Evolutionary conservation across 208 protist species (phyloP).

Genomic region (Leptomonas pyrrhocoris): DNA sequence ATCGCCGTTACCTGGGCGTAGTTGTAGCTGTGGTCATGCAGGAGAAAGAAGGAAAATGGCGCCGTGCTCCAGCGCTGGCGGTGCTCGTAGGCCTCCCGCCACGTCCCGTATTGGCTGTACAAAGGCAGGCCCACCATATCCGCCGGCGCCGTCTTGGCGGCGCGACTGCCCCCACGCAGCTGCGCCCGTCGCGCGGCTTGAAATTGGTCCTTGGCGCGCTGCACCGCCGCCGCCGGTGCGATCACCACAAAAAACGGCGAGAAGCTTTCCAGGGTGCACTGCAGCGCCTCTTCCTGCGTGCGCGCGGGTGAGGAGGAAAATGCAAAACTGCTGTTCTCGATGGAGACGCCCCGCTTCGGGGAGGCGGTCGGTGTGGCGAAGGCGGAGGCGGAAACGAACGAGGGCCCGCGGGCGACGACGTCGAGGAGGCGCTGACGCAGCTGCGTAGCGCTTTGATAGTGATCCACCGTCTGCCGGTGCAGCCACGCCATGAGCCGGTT

Average conservation of each 20-base stretch:
- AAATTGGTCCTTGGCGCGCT: constrained; percentile 45
- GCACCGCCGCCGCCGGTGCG: constrained; percentile 45
- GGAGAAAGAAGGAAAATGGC: constrained; percentile 85
- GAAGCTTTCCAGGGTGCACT: constrained; percentile 78
- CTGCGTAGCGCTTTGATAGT: constrained; percentile 62
- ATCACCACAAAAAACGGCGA: constrained; percentile 86
- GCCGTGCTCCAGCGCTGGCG: constrained; percentile 64
- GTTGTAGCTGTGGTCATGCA: constrained; percentile 86
- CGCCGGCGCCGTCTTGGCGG: constrained; percentile 21
- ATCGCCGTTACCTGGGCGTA: constrained; percentile 79
- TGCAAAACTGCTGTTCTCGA: neutral
- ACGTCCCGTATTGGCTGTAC: constrained; percentile 86
- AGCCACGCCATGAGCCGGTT: constrained; percentile 85
- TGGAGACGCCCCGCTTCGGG: too few relatives aligned
- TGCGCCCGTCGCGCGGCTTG: constrained; percentile 39
- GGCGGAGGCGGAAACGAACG: neutral
- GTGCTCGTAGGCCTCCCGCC: constrained; percentile 83
- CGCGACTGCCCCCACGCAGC: constrained; percentile 3
- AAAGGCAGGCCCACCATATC: constrained; percentile 75
- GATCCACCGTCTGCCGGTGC: constrained; percentile 71
- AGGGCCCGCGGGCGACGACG: constrained; percentile 42
- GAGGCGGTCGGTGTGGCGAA: neutral
- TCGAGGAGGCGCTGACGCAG: constrained; percentile 79
- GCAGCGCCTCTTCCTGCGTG: constrained; percentile 47
- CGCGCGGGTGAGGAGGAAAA: constrained; percentile 1